Percentiles rank a stretch among this genome's conserved stretches.
Evolutionary conservation across 2,329 filamentous ascomycete species (phyloP).

Genomic region (Fusarium heterosporum): DNA sequence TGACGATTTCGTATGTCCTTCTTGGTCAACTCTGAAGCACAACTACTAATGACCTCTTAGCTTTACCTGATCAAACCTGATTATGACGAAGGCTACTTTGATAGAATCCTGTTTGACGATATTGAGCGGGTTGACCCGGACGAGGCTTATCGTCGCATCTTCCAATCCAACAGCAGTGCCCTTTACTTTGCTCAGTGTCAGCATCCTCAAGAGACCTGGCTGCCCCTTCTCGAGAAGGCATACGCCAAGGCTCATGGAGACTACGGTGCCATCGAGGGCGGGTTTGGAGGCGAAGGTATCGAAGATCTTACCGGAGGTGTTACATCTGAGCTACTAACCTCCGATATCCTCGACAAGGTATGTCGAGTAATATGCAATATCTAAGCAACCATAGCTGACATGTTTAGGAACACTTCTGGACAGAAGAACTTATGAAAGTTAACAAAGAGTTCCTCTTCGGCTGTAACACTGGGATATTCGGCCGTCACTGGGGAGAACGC

Average conservation of each 20-base stretch:
- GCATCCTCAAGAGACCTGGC: slow-evolving; percentile 82
- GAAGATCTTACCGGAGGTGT: slow-evolving; percentile 74
- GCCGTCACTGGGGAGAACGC: slow-evolving; percentile 53
- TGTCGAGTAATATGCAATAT: slow-evolving; percentile 41
- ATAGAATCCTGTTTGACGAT: slow-evolving; percentile 58
- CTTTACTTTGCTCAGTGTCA: slow-evolving; percentile 82
- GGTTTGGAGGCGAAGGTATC: slow-evolving; percentile 71
- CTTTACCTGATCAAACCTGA: slow-evolving; percentile 67
- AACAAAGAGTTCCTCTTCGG: slow-evolving; percentile 82
- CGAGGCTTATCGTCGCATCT: slow-evolving; percentile 73
- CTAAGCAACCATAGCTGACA: not conserved
- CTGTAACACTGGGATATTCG: slow-evolving; percentile 62
- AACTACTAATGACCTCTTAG: slow-evolving; percentile 35
- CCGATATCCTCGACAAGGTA: slow-evolving; percentile 79
- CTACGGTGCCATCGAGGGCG: slow-evolving; percentile 79
- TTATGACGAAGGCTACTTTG: slow-evolving; percentile 69
- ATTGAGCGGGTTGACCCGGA: slow-evolving; percentile 63
- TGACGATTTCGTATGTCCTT: slow-evolving; percentile 61
- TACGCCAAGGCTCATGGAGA: slow-evolving; percentile 87
- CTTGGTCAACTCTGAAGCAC: not conserved
- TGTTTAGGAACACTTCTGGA: slow-evolving; percentile 71
- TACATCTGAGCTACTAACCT: slow-evolving; percentile 72
- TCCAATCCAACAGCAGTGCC: slow-evolving; percentile 79
- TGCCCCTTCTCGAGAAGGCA: slow-evolving; percentile 82
- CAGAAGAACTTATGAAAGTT: slow-evolving; percentile 79